These are phyloP conservation scores for Amauroascus verrucosus DNA, from an alignment of 2,329 filamentous ascomycete genomes.

Conservation along the genomic window DNA sequence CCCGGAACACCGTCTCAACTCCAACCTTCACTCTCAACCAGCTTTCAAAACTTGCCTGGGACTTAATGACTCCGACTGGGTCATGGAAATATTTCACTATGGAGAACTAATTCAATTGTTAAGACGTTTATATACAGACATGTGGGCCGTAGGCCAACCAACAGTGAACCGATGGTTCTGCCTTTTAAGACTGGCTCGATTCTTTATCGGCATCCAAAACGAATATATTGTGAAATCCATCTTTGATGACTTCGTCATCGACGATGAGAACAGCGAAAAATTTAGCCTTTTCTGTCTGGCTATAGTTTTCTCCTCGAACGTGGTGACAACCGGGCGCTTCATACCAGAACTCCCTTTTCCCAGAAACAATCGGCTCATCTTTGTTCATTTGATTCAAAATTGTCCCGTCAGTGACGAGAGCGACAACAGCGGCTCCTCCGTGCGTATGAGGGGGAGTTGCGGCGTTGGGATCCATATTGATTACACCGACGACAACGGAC, in stretches of 20 bases:
- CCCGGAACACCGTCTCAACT: no score
- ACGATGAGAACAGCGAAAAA: slow-evolving; percentile 12
- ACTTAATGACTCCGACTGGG: no score
- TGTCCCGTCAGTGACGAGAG: slow-evolving; percentile 9
- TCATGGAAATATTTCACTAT: no score
- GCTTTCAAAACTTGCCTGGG: no score
- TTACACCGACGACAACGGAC: slow-evolving; percentile 12
- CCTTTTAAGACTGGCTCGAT: background rate
- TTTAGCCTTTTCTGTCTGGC: slow-evolving; percentile 9
- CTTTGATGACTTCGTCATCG: slow-evolving; percentile 11
- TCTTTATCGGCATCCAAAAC: slow-evolving; percentile 13
- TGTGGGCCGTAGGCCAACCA: no score
- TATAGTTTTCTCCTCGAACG: slow-evolving; percentile 13
- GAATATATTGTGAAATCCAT: slow-evolving; percentile 9
- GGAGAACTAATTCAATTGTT: no score
- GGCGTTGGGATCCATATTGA: slow-evolving; percentile 14
- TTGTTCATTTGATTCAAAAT: slow-evolving; percentile 19
- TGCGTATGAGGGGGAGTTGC: slow-evolving; percentile 18
- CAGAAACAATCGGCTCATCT: slow-evolving; percentile 6
- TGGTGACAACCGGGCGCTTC: slow-evolving; percentile 18
- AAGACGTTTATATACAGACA: no score
- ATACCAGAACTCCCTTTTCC: slow-evolving; percentile 14
- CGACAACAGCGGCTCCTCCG: slow-evolving; percentile 15
- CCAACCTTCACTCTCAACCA: no score
- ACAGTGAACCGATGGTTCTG: background rate